These are phyloP conservation scores for Hypericum perforatum DNA, from an alignment of 345 rosid species.

Conservation along the genomic window DNA sequence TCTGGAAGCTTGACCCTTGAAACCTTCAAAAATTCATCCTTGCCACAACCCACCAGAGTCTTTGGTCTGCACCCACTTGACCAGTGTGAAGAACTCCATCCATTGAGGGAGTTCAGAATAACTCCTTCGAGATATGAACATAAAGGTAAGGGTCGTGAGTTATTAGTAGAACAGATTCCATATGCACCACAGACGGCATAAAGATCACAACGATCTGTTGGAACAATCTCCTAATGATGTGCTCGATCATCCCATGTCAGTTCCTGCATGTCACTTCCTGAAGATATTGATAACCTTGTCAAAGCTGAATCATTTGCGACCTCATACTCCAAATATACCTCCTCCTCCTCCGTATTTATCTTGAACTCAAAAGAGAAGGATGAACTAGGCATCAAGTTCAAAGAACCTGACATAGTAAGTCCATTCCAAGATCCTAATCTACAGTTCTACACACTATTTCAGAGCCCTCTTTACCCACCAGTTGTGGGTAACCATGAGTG, in stretches of 20 bases:
- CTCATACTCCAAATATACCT: not conserved
- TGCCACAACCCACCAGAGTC: not conserved
- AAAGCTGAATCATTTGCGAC: not conserved
- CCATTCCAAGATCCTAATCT: not conserved
- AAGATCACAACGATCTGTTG: not conserved
- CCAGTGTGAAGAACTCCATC: not conserved
- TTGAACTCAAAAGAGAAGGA: not conserved
- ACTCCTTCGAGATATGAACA: not conserved
- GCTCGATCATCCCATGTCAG: not conserved
- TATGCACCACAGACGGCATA: conserved; percentile 3
- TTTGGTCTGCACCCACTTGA: not conserved
- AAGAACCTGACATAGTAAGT: not conserved
- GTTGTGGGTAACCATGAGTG: not conserved
- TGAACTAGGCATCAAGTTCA: not conserved
- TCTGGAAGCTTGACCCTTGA: not conserved
- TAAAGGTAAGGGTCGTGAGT: not conserved
- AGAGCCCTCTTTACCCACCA: not conserved
- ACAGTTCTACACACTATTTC: not conserved
- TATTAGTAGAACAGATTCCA: not conserved
- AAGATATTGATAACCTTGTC: not conserved
- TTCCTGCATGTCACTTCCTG: not conserved
- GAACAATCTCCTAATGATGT: not conserved
- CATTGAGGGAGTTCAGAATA: not conserved
- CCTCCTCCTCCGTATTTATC: not conserved
- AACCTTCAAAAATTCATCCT: not conserved